Conservation (phyloP, 768 basidiomycete species). For the Omphalotus guepiniiformis region DNA sequence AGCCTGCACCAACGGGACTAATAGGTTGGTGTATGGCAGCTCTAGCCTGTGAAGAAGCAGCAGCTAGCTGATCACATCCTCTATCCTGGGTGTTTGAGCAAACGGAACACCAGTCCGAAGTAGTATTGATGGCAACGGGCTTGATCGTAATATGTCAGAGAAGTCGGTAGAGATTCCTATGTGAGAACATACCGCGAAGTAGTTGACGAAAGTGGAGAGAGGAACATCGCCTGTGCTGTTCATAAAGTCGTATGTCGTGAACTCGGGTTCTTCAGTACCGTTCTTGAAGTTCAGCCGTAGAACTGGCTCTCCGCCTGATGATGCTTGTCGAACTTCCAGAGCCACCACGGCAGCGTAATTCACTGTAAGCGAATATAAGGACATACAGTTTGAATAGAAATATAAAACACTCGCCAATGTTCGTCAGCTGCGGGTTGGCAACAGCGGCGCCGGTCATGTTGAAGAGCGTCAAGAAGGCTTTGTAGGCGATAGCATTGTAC, state of each 20-base stretch:
- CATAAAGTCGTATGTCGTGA: constrained; percentile 46
- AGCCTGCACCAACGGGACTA: constrained; percentile 59
- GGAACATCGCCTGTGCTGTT: constrained; percentile 45
- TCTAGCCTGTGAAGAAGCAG: constrained; percentile 26
- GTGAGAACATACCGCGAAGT: constrained; percentile 25
- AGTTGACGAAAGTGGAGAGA: constrained; percentile 45
- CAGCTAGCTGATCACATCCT: constrained; percentile 48
- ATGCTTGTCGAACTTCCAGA: constrained; percentile 54
- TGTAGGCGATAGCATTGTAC: constrained; percentile 65
- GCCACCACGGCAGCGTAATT: constrained; percentile 56
- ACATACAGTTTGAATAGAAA: background rate
- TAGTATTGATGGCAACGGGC: constrained; percentile 48
- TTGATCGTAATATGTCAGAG: constrained; percentile 18
- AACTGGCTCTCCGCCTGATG: constrained; percentile 41
- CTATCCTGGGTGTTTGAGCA: constrained; percentile 56
- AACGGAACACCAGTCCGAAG: constrained; percentile 52
- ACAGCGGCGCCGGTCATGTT: constrained; percentile 64
- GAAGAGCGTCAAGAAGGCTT: constrained; percentile 75
- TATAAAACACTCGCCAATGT: constrained; percentile 43
- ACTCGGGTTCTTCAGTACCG: constrained; percentile 45
- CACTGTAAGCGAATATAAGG: constrained; percentile 31
- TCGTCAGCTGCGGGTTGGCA: constrained; percentile 48
- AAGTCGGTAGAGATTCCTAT: constrained; percentile 1
- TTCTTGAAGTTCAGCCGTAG: constrained; percentile 70
- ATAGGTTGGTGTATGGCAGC: constrained; percentile 30